Base-by-base conservation (phyloP, 106 monocot species). In the Dioscorea alata region DNA sequence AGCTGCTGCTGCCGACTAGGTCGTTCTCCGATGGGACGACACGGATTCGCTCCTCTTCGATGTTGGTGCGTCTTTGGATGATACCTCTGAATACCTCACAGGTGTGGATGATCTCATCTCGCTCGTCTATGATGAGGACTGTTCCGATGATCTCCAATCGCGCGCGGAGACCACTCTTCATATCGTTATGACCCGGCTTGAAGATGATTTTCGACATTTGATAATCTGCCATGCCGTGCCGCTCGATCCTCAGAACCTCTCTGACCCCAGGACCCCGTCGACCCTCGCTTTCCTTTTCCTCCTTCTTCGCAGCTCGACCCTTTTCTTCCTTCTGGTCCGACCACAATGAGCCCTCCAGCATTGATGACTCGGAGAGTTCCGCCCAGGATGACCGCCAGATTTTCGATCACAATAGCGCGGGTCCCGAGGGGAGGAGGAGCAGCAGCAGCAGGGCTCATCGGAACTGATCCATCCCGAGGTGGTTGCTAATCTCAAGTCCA, bases 181-280 rank as follows among this genome's bases (percentile, higher is more conserved):
- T 75, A 75, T 71, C 8, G 85, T 85, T 48, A 89, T 89, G 89
- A 17, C 77, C 21, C 75, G 75, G 49, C 74, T 89, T 4, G 85
- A 85, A 73, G 82, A 89, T 32, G 89, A 89, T 66, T 79, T 89
- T 68, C 85, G 82, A 25, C 74, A 69, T 25, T 59, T 85, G 22
- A 74, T 89, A 74, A 66, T 83, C 35, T 74, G 68, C 31, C 76
- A 85, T 82, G 50, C 82, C 23, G 71, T 80, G 23, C 80, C 85
- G 0, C 69, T 89, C 18, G 85, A 83, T 57, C 51, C 80, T 12
- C 72, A 73, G 4, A 69, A 73, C 42, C 73, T 82, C 64, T 4
- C 12, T 2, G 10, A 22, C 23, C 23, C 60, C 60, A n/a, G 23
- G 28, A 6, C 33, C 62, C 31, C 20, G 33, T 4, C 14, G 33